Base-by-base conservation (phyloP, 2,329 filamentous ascomycete species). In the Aspergillus sojae region DNA sequence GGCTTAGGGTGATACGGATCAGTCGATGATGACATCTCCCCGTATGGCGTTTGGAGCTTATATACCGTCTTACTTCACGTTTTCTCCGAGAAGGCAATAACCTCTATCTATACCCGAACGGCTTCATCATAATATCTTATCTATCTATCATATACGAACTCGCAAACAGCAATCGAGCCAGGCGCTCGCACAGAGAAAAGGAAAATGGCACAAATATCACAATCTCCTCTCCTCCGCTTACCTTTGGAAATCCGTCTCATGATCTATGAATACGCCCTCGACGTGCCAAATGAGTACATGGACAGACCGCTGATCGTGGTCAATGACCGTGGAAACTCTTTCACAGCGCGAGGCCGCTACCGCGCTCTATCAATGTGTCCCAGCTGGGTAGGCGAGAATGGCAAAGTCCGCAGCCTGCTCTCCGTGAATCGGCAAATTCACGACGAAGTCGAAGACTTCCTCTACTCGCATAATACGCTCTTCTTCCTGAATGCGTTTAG, bases 401-500 rank as follows among this genome's bases (percentile, higher is more conserved):
- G 74, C 58, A 73, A 72, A 34, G 69, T 74, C 1, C 72, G 72
- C 58, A 70, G 66, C 19, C 68, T 78, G 3, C 66, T 78, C 11
- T 58, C 68, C 12, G 72, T 76, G 34, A 77, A 76, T 60, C 75
- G 68, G 3, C 74, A 76, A 57, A 73, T 78, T 62, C 75, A 78
- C 67, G 67, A 72, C 62, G 75, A 78, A 60, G 71, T 72, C 21
- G 75, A 78, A 63, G 70, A 74, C 58, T 71, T 71, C 46, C 71
- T 78, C 7, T 78, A 77, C 62, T 76, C 74, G 30, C 68, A 67
- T 7, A 66, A 75, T 61, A 77, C 75, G 6, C 70, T 78, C 1
- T 78, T 77, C 67, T 77, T 78, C 66, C 71, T 69, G 23, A 75
- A 78, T 58, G 70, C 73, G 2, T 75, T 77, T 64, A 69, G 75